Percentiles rank a stretch among this genome's conserved stretches.
phyloP scores from a whole-genome alignment of 345 rosid species.

The Gossypium turneri region DNA sequence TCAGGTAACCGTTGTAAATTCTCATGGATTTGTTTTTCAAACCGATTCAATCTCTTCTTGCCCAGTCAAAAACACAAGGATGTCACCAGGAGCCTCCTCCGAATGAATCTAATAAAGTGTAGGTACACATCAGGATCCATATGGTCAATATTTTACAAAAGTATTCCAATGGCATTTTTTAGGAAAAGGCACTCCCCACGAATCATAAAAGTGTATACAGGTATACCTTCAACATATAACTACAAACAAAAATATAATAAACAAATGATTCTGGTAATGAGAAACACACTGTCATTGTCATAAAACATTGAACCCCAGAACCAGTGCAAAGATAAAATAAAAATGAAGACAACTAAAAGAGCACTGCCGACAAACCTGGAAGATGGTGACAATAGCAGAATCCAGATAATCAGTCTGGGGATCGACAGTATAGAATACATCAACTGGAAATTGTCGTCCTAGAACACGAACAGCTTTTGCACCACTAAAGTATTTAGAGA shows the following conservation, averaged over 20 bases:
- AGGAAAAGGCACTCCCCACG: neutral
- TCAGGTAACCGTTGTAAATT: constrained; percentile 60
- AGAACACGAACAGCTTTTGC: constrained; percentile 84
- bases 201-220: neutral
- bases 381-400: constrained; percentile 66
- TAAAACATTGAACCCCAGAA: neutral
- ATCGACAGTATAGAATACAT: constrained; percentile 58
- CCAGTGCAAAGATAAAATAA: neutral
- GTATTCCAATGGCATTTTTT: neutral
- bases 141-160: constrained; percentile 5
- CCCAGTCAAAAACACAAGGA: constrained; percentile 91
- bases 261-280: neutral
- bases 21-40: constrained; percentile 58
- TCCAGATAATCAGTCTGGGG: constrained; percentile 76
- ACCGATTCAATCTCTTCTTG: constrained; percentile 95
- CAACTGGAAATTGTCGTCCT: constrained; percentile 85
- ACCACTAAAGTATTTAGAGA: constrained; percentile 76
- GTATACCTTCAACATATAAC: neutral
- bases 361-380: constrained; percentile 57
- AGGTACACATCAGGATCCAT: constrained; percentile 8
- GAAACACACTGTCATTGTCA: neutral
- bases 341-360: constrained; percentile 8
- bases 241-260: neutral
- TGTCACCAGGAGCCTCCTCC: constrained; percentile 79
- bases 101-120: constrained; percentile 56